Percentiles rank a stretch among this genome's conserved stretches.
Conservation (phyloP, 495 filamentous ascomycete species). For the Neurospora sublineolata region DNA sequence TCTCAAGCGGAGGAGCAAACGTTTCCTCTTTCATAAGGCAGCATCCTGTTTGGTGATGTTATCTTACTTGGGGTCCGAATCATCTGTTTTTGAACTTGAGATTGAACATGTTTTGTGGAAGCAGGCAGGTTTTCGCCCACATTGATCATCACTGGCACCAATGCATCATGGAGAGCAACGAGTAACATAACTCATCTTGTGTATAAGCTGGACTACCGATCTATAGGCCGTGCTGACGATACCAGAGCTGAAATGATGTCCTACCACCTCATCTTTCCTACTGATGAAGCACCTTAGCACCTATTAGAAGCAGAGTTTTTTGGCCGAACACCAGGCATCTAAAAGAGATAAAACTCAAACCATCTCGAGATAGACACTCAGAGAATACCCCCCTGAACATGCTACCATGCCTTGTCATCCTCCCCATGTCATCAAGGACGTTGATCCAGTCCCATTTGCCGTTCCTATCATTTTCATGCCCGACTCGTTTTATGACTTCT, state of each 20-base stretch:
- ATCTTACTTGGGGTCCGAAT: not conserved
- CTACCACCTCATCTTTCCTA: not conserved
- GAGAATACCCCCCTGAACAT: not conserved
- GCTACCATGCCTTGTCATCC: not conserved
- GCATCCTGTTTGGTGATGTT: not conserved
- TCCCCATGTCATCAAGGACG: not conserved
- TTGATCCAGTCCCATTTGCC: not conserved
- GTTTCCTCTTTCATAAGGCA: not conserved
- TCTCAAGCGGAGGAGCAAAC: not conserved
- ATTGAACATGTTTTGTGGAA: not conserved
- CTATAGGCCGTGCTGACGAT: not conserved
- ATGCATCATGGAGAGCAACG: not conserved
- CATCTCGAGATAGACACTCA: not conserved
- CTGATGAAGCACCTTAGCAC: not conserved
- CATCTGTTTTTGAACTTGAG: not conserved
- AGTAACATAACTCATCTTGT: not conserved
- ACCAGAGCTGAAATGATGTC: not conserved
- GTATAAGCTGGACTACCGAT: not conserved
- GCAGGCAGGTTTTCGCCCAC: not conserved
- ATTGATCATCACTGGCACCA: not conserved
- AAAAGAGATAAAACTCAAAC: not conserved
- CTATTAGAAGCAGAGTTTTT: not conserved
- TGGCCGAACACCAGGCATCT: not conserved
- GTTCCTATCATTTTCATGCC: not conserved
- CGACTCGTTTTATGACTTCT: not conserved